Base-by-base conservation (phyloP, 257 asterid species). In the Agastache rugosa region DNA sequence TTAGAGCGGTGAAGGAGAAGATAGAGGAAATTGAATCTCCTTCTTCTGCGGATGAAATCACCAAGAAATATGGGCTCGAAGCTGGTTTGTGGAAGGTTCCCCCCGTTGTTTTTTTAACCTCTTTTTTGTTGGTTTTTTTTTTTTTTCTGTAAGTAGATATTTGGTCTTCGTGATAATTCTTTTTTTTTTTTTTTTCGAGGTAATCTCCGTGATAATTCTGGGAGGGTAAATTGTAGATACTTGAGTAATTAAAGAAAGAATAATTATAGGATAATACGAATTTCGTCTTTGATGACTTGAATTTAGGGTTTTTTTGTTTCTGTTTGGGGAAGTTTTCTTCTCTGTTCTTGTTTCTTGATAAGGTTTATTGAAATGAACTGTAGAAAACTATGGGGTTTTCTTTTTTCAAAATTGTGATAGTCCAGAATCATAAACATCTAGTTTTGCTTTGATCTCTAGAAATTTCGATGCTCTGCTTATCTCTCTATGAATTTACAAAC, bases 81-180 rank as follows among this genome's bases (percentile, higher is more conserved):
- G 98, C 90, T 71, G 98, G 96, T n/a, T 92, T 95, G 55, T 92
- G 99, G 99, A 90, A 95, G 98, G 98, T 93, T 20, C 50, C 20
- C 10, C 47, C 15, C 53, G n/a, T n/a, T n/a, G n/a, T n/a, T n/a
- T n/a, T 4, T 22, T 4, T 16, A 51, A 31, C 14, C 8, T 35
- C 31, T 63, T 23, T 16, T n/a, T n/a, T n/a, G n/a, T n/a, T 35
- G 2, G 6, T 27, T 11, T 67, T 16, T 4, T 45, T 0, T 23
- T 68, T 14, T 53, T 19, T 50, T 50, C 6, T 11, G 3, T 5
- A 31, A 31, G 37, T 31, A 31, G 37, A 31, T 31, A 31, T 31
- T 4, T 3, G 6, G 5, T 31, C 2, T 25, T 25, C 29, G 29
- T 1, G 29, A 25, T 25, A 25, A 25, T 25, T 25, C 29, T 25